Percentiles rank a stretch among this genome's conserved stretches.
These are phyloP conservation scores for Xylogone sp. DNA, from an alignment of 2,329 filamentous ascomycete genomes.

Conservation along the genomic window DNA sequence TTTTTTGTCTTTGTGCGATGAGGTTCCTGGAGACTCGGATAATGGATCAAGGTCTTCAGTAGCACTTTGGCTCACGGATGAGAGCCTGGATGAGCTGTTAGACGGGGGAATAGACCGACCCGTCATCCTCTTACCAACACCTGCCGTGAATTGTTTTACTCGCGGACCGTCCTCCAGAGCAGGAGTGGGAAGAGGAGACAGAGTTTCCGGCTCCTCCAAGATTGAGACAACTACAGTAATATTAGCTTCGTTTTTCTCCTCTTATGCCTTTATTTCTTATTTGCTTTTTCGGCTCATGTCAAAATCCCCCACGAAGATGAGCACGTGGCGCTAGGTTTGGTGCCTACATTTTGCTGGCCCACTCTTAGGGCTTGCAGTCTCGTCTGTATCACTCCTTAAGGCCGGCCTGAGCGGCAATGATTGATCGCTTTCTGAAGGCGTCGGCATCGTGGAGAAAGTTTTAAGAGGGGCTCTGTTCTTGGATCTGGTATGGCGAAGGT, in stretches of 20 bases:
- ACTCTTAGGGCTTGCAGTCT: slow-evolving; percentile 17
- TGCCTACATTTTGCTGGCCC: slow-evolving; percentile 24
- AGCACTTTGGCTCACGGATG: slow-evolving; percentile 16
- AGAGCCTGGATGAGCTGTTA: slow-evolving; percentile 17
- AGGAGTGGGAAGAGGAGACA: slow-evolving; percentile 8
- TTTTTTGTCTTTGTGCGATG: slow-evolving; percentile 6
- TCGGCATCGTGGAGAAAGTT: slow-evolving; percentile 13
- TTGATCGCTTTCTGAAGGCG: slow-evolving; percentile 9
- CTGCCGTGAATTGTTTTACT: slow-evolving; percentile 20
- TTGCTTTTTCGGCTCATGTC: background rate
- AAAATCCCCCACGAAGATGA: background rate
- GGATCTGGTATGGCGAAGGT: background rate
- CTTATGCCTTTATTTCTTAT: background rate
- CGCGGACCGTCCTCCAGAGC: slow-evolving; percentile 15
- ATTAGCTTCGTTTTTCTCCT: background rate
- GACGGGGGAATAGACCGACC: slow-evolving; percentile 7
- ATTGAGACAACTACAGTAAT: slow-evolving; percentile 24
- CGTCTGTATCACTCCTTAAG: slow-evolving; percentile 15
- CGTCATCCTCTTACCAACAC: slow-evolving; percentile 8
- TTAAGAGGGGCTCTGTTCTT: background rate
- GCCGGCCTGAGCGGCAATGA: slow-evolving; percentile 19
- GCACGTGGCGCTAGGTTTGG: background rate
- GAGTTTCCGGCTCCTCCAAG: slow-evolving; percentile 20
- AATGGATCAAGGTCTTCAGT: slow-evolving; percentile 15
- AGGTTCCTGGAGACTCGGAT: slow-evolving; percentile 7